Evolutionary conservation across 306 rosid genomes (phyloP).

Genomic region (Pyrus bretschneideri): DNA sequence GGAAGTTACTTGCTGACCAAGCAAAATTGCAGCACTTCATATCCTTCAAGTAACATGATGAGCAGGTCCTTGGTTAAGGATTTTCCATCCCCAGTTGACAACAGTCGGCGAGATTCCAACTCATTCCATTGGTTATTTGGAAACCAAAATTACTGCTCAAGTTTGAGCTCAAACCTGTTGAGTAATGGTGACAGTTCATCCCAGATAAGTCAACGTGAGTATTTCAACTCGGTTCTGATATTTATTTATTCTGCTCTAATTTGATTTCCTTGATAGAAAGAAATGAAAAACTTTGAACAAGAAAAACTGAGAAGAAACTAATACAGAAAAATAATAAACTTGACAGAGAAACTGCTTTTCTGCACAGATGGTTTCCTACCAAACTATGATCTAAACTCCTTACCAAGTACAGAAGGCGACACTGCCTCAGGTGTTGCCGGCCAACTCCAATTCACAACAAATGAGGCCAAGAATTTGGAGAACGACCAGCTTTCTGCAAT

Average conservation of each 20-base stretch:
- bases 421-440: conserved; percentile 24
- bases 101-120: conserved; percentile 18
- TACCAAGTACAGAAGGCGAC: conserved; percentile 30
- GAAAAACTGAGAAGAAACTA: not conserved
- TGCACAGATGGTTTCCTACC: conserved; percentile 46
- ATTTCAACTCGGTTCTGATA: not conserved
- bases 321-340: not conserved
- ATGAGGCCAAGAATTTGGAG: conserved; percentile 24
- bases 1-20: conserved; percentile 5
- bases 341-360: conserved; percentile 22
- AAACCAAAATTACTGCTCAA: conserved; percentile 24
- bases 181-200: conserved; percentile 24
- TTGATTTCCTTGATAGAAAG: not conserved
- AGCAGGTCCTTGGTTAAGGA: conserved; percentile 23
- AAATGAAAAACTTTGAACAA: not conserved
- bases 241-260: not conserved
- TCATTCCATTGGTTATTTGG: conserved; percentile 26
- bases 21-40: conserved; percentile 19
- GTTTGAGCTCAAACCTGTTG: conserved; percentile 30
- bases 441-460: conserved; percentile 27
- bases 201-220: conserved; percentile 45
- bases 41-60: conserved; percentile 5
- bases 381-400: conserved; percentile 35
- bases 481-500: conserved; percentile 16
- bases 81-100: conserved; percentile 26